These are phyloP conservation scores for Coemansia sp. DNA, from an alignment of 192 early-diverging fungal genomes.

Conservation along the genomic window DNA sequence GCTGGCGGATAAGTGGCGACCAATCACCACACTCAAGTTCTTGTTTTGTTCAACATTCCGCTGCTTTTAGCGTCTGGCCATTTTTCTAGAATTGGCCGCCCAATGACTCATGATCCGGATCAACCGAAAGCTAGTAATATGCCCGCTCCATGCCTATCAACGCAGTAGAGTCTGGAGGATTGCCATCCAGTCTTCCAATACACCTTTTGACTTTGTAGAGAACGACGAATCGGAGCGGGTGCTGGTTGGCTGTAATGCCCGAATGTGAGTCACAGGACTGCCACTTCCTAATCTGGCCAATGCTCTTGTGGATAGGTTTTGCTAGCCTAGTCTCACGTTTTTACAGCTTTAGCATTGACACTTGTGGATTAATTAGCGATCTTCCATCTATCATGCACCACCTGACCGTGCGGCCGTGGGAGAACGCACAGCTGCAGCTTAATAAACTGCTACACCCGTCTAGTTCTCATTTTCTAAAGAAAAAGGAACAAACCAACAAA, in stretches of 20 bases:
- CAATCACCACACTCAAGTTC: too few relatives aligned
- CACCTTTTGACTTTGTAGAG: not conserved
- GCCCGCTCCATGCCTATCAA: not conserved
- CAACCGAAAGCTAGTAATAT: not conserved
- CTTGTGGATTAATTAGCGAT: not conserved
- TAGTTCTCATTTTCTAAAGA: not conserved
- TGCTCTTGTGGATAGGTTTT: not conserved
- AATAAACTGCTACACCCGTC: not conserved
- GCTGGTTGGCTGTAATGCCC: not conserved
- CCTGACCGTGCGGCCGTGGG: not conserved
- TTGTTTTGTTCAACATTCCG: too few relatives aligned
- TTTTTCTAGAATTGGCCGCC: not conserved
- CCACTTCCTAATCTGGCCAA: not conserved
- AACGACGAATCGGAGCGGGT: not conserved
- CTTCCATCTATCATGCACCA: not conserved
- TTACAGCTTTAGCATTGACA: not conserved
- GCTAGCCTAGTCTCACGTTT: too few relatives aligned
- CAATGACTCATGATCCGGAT: not conserved
- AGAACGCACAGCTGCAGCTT: not conserved
- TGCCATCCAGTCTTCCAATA: not conserved
- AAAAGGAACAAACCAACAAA: not conserved
- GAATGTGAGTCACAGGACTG: slow-evolving; percentile 3
- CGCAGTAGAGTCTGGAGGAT: not conserved
- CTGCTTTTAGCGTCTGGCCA: not conserved
- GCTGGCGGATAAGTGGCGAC: too few relatives aligned